A percentile compares a stretch with the other conserved stretches of the same genome.
phyloP scores from a whole-genome alignment of 768 basidiomycete species.

The Cubamyces lactineus region DNA sequence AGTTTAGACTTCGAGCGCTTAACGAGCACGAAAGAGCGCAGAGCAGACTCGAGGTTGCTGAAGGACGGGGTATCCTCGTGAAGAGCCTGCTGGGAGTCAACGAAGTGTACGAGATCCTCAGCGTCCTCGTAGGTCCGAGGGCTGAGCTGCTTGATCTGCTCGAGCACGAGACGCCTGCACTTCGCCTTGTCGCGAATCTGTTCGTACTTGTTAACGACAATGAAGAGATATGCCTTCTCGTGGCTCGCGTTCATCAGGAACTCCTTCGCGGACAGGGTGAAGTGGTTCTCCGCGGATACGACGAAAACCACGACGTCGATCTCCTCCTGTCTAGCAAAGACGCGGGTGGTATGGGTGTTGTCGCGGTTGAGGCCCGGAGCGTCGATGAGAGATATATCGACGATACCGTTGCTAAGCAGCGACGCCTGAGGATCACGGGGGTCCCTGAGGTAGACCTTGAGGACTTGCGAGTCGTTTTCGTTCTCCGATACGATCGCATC shows the following conservation, averaged over 20 bases:
- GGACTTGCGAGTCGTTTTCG: slow-evolving; percentile 66
- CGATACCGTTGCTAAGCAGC: slow-evolving; percentile 91
- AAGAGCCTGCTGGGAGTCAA: slow-evolving; percentile 83
- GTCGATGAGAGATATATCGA: slow-evolving; percentile 97
- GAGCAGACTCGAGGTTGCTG: slow-evolving; percentile 83
- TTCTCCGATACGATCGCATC: slow-evolving; percentile 80
- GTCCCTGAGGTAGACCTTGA: slow-evolving; percentile 91
- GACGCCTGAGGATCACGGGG: slow-evolving; percentile 77
- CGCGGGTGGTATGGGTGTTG: slow-evolving; percentile 89
- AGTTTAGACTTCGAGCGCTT: slow-evolving; percentile 98
- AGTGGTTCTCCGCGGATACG: slow-evolving; percentile 97
- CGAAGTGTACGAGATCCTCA: slow-evolving; percentile 95
- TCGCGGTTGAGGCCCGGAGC: slow-evolving; percentile 98
- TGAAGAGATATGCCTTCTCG: slow-evolving; percentile 97
- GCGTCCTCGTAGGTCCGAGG: slow-evolving; percentile 92
- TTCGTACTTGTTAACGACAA: slow-evolving; percentile 98
- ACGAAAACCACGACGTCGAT: slow-evolving; percentile 99
- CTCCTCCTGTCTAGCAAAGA: slow-evolving; percentile 95
- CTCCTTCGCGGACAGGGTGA: slow-evolving; percentile 93
- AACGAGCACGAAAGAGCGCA: slow-evolving; percentile 93
- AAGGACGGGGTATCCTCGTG: slow-evolving; percentile 73
- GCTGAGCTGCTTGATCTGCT: slow-evolving; percentile 91
- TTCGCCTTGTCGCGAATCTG: slow-evolving; percentile 95
- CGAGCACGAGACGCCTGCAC: slow-evolving; percentile 84
- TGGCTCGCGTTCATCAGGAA: slow-evolving; percentile 92